Conservation (phyloP, 768 basidiomycete species). For the Dacryopinax primogenitus region DNA sequence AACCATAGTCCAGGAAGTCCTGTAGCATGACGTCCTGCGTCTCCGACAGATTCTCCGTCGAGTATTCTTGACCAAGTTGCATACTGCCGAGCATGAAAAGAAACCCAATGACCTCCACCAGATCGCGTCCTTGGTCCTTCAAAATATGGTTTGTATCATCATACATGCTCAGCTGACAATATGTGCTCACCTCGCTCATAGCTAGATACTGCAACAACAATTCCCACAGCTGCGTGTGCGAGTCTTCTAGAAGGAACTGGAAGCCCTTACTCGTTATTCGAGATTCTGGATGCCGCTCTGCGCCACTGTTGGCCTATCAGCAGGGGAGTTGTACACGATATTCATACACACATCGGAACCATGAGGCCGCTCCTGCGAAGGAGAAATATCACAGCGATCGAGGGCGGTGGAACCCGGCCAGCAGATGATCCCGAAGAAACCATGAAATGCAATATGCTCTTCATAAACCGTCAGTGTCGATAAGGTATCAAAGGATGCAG, state of each 20-base stretch:
- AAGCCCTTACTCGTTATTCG: conserved; percentile 86
- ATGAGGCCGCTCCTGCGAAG: conserved; percentile 78
- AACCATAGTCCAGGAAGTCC: conserved; percentile 87
- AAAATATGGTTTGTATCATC: conserved; percentile 12
- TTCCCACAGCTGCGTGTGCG: conserved; percentile 92
- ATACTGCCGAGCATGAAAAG: conserved; percentile 95
- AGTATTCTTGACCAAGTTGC: conserved; percentile 92
- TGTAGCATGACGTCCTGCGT: conserved; percentile 78
- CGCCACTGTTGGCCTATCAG: conserved; percentile 32
- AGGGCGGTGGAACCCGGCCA: conserved; percentile 64
- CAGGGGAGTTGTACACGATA: neutral
- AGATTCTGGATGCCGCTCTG: conserved; percentile 34
- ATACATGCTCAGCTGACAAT: neutral
- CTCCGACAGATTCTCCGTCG: conserved; percentile 60
- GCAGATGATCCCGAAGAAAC: conserved; percentile 63
- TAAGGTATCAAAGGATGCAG: neutral
- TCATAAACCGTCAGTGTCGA: neutral
- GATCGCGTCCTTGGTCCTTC: conserved; percentile 77
- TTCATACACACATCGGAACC: conserved; percentile 47
- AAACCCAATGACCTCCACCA: conserved; percentile 86
- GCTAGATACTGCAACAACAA: conserved; percentile 80
- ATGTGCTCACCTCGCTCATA: conserved; percentile 55
- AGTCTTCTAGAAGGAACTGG: conserved; percentile 88
- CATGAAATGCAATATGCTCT: conserved; percentile 98
- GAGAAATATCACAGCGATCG: conserved; percentile 70